Base-by-base conservation (phyloP, 2,329 filamentous ascomycete species). In the Arthrinium phaeospermum region DNA sequence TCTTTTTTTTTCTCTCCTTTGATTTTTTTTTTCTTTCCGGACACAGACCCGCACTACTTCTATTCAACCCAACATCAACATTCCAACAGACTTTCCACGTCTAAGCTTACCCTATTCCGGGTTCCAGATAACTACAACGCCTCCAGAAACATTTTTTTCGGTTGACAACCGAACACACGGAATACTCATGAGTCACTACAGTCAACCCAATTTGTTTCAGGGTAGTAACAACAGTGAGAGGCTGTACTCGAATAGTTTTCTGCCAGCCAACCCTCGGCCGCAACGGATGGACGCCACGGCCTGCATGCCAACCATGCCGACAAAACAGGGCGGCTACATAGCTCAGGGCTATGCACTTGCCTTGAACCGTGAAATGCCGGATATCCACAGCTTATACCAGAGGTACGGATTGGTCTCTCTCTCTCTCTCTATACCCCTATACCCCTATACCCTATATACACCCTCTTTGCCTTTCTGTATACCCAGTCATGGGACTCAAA, bases 1-100 rank as follows among this genome's bases (percentile, higher is more conserved):
- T 64, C 73, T 27, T 70, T 73, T 49, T 22, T 70, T 37, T 71
- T 64, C 44, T 61, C 67, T n/a, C 67, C 67, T 64, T 67, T 46
- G 19, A 47, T 46, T 61, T 69, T 73, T 69, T 73, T 73, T 47
- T 47, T 57, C 37, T 37, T 69, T 53, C 53, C 49, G 22, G 37
- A 44, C 67, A n/a, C 27, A 61, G 34, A 27, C 41, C 51, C 53
- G 4, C 64, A 49, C 44, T 45, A 51, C 30, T 70, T 51, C 67
- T 53, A 46, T 49, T 46, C 53, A 30, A 27, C 34, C 30, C 34
- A 45, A 27, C 57, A 24, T 30, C 45, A 47, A 30, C 45, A 46
- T 68, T 68, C 67, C 67, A 68, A 1, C 27, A 24, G 37, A 44
- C 37, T 14, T 16, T n/a, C 41, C 67, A 16, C 44, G 64, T 67